These are phyloP conservation scores for Epichloe aotearoae DNA, from an alignment of 2,329 filamentous ascomycete genomes.

Conservation along the genomic window DNA sequence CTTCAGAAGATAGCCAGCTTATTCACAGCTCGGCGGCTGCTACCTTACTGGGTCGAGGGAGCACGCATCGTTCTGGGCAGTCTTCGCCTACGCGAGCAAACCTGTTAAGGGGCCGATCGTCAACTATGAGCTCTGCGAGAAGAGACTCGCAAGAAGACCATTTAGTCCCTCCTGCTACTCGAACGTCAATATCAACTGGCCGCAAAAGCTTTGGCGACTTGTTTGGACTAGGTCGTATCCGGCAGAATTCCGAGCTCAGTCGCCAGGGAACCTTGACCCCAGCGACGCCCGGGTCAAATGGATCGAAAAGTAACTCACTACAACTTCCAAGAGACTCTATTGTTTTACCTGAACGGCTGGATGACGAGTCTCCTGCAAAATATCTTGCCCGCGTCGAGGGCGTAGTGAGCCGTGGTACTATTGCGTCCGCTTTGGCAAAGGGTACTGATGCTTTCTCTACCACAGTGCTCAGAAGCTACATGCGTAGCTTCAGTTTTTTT, in stretches of 20 bases:
- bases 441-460: constrained; percentile 73
- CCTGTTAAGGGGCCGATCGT: constrained; percentile 63
- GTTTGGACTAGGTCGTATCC: constrained; percentile 62
- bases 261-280: constrained; percentile 57
- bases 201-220: constrained; percentile 88
- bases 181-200: constrained; percentile 79
- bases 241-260: constrained; percentile 66
- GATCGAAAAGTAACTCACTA: constrained; percentile 73
- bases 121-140: constrained; percentile 74
- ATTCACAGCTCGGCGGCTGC: constrained; percentile 29
- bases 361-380: constrained; percentile 80
- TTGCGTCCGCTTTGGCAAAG: constrained; percentile 77
- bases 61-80: constrained; percentile 37
- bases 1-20: constrained; percentile 8
- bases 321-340: constrained; percentile 61
- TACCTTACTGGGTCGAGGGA: constrained; percentile 29
- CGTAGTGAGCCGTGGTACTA: constrained; percentile 63
- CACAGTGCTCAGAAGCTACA: constrained; percentile 81
- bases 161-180: constrained; percentile 50
- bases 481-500: constrained; percentile 98
- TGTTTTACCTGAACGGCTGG: constrained; percentile 62
- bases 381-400: constrained; percentile 79
- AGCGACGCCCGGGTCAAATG: constrained; percentile 53
- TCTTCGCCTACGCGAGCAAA: constrained; percentile 55
- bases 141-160: constrained; percentile 60